These are phyloP conservation scores for Neurospora sp. DNA, from an alignment of 495 filamentous ascomycete species.

Conservation along the genomic window DNA sequence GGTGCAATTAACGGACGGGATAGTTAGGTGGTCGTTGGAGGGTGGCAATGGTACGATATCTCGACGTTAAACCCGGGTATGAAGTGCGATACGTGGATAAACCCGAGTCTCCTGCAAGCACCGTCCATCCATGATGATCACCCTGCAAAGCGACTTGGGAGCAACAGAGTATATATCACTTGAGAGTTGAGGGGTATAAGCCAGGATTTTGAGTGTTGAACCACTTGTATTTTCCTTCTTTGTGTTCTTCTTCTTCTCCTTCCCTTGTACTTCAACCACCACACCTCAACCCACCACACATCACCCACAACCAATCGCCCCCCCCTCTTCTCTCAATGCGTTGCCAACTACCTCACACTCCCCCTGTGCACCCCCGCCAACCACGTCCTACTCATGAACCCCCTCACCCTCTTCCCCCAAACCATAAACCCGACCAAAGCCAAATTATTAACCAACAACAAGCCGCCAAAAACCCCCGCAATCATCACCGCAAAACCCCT, in stretches of 20 bases:
- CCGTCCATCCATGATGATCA: background rate
- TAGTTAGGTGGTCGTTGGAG: background rate
- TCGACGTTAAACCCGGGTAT: background rate
- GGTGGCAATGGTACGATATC: background rate
- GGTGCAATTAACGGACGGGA: background rate
- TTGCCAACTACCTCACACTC: background rate
- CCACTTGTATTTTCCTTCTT: too few species aligned
- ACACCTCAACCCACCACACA: too few species aligned
- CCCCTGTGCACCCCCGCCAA: slow-evolving; percentile 12
- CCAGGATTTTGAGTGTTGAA: too few species aligned
- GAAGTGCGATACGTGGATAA: background rate
- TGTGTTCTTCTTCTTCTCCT: too few species aligned
- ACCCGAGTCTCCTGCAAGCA: background rate
- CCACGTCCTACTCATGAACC: slow-evolving; percentile 41
- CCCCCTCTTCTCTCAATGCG: too few species aligned
- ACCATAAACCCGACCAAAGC: slow-evolving; percentile 45
- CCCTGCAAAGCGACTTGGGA: background rate
- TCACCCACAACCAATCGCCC: too few species aligned
- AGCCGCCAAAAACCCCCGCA: slow-evolving; percentile 44
- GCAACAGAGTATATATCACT: too few species aligned
- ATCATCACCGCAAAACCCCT: slow-evolving; percentile 49
- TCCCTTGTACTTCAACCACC: too few species aligned
- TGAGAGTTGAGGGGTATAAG: too few species aligned
- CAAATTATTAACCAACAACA: slow-evolving; percentile 49
- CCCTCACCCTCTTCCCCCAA: slow-evolving; percentile 47